A percentile compares a stretch with the other conserved stretches of the same genome.
These are phyloP conservation scores for Gilbertella persicaria DNA, from an alignment of 371 early-diverging fungal species.

Conservation along the genomic window DNA sequence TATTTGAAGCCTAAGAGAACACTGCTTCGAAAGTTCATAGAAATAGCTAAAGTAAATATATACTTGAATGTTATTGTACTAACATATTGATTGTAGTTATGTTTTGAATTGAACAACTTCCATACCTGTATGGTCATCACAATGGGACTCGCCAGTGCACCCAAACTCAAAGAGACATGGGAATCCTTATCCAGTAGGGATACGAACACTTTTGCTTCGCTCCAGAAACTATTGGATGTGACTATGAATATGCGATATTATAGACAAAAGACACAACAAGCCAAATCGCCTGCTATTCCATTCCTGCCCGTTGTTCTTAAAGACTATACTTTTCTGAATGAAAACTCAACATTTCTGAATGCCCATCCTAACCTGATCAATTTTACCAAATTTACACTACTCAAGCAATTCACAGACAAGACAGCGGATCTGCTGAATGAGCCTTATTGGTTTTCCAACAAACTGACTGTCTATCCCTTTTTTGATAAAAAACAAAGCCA, in stretches of 20 bases:
- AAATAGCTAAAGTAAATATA: constrained; percentile 42
- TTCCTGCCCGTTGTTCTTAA: constrained; percentile 52
- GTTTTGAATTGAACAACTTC: constrained; percentile 47
- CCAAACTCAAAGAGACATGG: constrained; percentile 34
- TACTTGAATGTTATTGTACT: background rate
- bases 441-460: constrained; percentile 34
- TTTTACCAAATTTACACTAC: constrained; percentile 29
- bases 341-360: constrained; percentile 30
- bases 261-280: constrained; percentile 34
- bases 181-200: constrained; percentile 36
- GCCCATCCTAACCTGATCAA: constrained; percentile 25
- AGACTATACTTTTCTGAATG: constrained; percentile 46
- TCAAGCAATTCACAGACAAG: constrained; percentile 27
- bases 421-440: constrained; percentile 20
- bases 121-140: constrained; percentile 53
- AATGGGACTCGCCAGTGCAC: constrained; percentile 35
- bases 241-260: constrained; percentile 46
- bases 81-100: constrained; percentile 16
- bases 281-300: constrained; percentile 33
- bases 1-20: constrained; percentile 29
- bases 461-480: constrained; percentile 25
- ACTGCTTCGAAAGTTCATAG: constrained; percentile 37
- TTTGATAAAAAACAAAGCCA: constrained; percentile 12
- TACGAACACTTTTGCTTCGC: constrained; percentile 22
- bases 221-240: constrained; percentile 43